phyloP scores from a whole-genome alignment of 2,329 filamentous ascomycete genomes.

The Cytospora schulzeri region DNA sequence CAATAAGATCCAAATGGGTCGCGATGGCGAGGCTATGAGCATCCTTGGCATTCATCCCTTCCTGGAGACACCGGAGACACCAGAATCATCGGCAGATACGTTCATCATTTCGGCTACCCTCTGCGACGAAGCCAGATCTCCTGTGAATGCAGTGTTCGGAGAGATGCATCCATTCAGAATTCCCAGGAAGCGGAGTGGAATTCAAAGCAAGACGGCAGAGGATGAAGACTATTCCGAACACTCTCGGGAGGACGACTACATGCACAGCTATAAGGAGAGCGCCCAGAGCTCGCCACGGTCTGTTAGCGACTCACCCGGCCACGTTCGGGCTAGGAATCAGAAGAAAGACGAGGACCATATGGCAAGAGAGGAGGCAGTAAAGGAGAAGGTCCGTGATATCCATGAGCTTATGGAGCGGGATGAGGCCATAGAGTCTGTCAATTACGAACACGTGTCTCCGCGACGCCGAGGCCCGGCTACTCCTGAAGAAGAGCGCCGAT shows the following conservation, averaged over 20 bases:
- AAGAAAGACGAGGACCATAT: neutral
- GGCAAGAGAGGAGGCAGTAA: neutral
- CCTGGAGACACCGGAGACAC: conserved; percentile 3
- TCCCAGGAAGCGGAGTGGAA: neutral
- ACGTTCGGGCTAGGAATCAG: neutral
- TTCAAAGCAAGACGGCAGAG: neutral
- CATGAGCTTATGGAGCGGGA: conserved; percentile 10
- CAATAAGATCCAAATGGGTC: conserved; percentile 6
- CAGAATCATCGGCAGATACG: conserved; percentile 8
- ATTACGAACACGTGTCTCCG: neutral
- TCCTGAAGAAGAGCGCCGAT: conserved; percentile 20
- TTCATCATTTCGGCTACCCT: conserved; percentile 24
- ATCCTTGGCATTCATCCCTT: conserved; percentile 21
- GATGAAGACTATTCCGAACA: neutral
- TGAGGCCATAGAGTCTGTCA: conserved; percentile 18
- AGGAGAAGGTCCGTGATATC: neutral
- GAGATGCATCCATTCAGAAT: neutral
- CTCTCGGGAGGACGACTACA: neutral
- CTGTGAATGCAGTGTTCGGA: neutral
- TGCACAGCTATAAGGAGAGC: neutral
- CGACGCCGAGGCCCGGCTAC: neutral
- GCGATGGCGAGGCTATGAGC: conserved; percentile 17
- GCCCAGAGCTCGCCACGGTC: neutral
- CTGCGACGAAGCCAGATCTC: neutral
- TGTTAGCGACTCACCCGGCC: neutral